phyloP scores from a whole-genome alignment of 805 yeast genomes.

The Phaffomyces antillensis region DNA sequence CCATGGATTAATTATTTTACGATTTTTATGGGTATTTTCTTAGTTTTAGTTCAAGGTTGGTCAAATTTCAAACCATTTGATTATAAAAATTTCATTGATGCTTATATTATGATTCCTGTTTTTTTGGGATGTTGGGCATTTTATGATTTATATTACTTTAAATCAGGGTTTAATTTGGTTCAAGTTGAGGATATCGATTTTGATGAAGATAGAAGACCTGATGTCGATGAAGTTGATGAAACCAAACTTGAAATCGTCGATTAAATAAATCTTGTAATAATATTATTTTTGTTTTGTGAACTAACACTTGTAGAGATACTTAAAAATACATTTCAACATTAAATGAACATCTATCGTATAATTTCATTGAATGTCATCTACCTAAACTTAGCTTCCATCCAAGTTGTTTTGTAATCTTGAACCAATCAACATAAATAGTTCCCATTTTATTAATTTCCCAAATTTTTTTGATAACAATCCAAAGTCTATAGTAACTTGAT shows the following conservation, averaged over 20 bases:
- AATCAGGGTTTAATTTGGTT: conserved; percentile 28
- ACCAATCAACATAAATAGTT: conserved; percentile 34
- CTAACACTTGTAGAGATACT: no score
- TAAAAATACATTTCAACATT: no score
- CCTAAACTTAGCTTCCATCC: conserved; percentile 32
- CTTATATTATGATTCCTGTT: conserved; percentile 56
- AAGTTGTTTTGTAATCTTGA: conserved; percentile 29
- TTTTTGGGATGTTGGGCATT: conserved; percentile 38
- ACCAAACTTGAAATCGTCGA: not conserved
- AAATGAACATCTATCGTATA: no score
- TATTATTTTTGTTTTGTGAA: no score
- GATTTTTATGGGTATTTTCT: conserved; percentile 29
- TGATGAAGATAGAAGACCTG: conserved; percentile 40
- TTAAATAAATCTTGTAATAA: no score
- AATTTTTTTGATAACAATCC: conserved; percentile 30
- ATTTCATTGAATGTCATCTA: conserved; percentile 3
- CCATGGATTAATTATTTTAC: conserved; percentile 36
- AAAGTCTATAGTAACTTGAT: conserved; percentile 27
- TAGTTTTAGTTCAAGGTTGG: conserved; percentile 45
- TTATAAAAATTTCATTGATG: conserved; percentile 47
- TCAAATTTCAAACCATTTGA: conserved; percentile 41
- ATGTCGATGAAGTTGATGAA: conserved; percentile 19
- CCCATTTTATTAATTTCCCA: conserved; percentile 33
- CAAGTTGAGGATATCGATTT: conserved; percentile 40
- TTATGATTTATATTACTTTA: conserved; percentile 33